A percentile compares a stretch with the other conserved stretches of the same genome.
Conservation (phyloP, 2,329 filamentous ascomycete species). For the Cryoendolithus antarcticus region DNA sequence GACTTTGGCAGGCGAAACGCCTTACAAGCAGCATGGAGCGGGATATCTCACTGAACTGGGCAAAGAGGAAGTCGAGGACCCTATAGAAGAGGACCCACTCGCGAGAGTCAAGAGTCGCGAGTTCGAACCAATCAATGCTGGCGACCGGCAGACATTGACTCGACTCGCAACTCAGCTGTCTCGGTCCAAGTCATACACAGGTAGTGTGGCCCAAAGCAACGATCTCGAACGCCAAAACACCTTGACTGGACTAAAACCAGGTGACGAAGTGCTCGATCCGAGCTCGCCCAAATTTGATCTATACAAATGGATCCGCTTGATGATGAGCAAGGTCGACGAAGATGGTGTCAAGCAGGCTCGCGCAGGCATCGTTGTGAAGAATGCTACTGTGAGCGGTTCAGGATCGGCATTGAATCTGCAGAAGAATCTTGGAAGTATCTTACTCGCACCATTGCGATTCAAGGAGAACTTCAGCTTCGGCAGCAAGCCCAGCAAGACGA, state of each 20-base stretch:
- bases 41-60: conserved; percentile 16
- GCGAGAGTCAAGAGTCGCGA: neutral
- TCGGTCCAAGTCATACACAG: conserved; percentile 8
- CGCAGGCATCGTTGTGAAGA: conserved; percentile 51
- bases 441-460: conserved; percentile 46
- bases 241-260: conserved; percentile 27
- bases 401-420: conserved; percentile 58
- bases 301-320: conserved; percentile 40
- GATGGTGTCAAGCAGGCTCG: conserved; percentile 43
- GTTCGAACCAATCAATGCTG: conserved; percentile 10
- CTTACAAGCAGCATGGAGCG: neutral
- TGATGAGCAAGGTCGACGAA: conserved; percentile 38
- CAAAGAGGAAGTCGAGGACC: conserved; percentile 16
- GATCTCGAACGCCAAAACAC: conserved; percentile 16
- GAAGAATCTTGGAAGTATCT: conserved; percentile 48
- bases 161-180: conserved; percentile 11
- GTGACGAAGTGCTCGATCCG: conserved; percentile 41
- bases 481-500: conserved; percentile 41
- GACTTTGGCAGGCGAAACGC: conserved; percentile 5
- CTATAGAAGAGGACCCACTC: conserved; percentile 2
- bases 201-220: conserved; percentile 5
- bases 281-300: conserved; percentile 40
- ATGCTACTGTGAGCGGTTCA: conserved; percentile 55
- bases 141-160: conserved; percentile 10
- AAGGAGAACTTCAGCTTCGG: conserved; percentile 41